phyloP scores from a whole-genome alignment of 139 green algal species.

The Choricystis sp. region DNA sequence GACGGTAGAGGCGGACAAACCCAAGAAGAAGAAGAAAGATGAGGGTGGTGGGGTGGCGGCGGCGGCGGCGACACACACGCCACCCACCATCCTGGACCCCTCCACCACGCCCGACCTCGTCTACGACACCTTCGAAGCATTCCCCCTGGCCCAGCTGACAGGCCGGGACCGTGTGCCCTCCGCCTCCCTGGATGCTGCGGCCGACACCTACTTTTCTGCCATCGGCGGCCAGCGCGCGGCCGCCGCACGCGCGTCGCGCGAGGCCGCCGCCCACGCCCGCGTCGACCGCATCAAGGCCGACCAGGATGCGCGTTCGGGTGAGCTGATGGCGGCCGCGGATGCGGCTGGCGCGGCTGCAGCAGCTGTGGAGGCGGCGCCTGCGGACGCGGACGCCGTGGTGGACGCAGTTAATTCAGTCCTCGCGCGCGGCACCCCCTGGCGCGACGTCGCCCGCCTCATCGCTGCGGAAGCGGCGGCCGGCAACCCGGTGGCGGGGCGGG shows the following conservation, averaged over 20 bases:
- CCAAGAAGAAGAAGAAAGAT: not conserved
- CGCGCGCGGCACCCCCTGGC: constrained; percentile 76
- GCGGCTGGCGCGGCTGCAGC: constrained; percentile 29
- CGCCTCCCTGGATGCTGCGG: constrained; percentile 65
- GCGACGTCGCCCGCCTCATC: constrained; percentile 56
- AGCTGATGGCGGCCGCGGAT: constrained; percentile 41
- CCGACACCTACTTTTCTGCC: constrained; percentile 83
- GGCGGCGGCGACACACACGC: not conserved
- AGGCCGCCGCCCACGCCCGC: constrained; percentile 45
- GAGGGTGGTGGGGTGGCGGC: not conserved
- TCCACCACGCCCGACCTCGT: not conserved
- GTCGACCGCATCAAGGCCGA: constrained; percentile 62
- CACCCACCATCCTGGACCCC: not conserved
- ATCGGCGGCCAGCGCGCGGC: constrained; percentile 53
- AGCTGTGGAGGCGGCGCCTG: constrained; percentile 78
- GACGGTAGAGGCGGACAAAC: not conserved
- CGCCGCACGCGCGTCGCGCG: constrained; percentile 25
- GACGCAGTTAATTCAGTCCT: constrained; percentile 62
- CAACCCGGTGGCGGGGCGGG: constrained; percentile 74
- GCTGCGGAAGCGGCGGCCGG: constrained; percentile 45
- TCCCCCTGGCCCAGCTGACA: constrained; percentile 47
- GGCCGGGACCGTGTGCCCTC: constrained; percentile 29
- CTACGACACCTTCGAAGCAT: constrained; percentile 67
- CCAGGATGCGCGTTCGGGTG: constrained; percentile 39
- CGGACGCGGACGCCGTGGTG: constrained; percentile 70